Evolutionary conservation across 805 yeast species (phyloP), one percentile per base, ranked within the genome.

Genomic region (Cyberlindnera misumaiensis): DNA sequence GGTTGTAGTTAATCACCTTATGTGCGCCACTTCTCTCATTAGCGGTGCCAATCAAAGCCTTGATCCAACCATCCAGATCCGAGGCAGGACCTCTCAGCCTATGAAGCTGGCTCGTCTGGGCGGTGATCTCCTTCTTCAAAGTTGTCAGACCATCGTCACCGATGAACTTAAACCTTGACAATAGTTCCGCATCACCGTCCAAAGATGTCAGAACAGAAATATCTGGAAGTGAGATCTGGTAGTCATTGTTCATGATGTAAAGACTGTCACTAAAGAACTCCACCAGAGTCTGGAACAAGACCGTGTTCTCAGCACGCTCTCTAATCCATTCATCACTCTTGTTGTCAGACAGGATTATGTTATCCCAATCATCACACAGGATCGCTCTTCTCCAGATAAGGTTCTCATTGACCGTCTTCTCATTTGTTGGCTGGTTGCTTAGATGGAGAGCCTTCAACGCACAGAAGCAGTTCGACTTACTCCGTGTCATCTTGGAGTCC

Each of bases 341-440:
- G 35, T 56, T 59, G 39, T 65, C 59, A 5, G 62, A 51, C 26
- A 56, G 42, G 5, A 58, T 53, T 11, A 75, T 56, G 14, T 56
- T 51, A 6, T 53, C 43, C 81, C 84, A 76, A 45, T 74, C 67
- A 45, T 80, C 83, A 44, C 48, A 57, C 34, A 63, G 59, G 16
- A 83, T 58, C 33, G 81, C 64, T 44, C 88, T 64, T 46, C 73
- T 67, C 87, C 89, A 83, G 0, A 80, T 58, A 8, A 66, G 46
- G 8, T 60, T 57, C 32, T 60, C 65, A 33, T 59, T 59, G 17
- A 60, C 54, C 3, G 41, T 45, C 41, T 65, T 69, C 36, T 62
- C 60, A 11, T 47, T 38, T 12, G 51, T 41, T 7, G 52, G 41
- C 9, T 49, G 49, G 18, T 49, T 47, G 8, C 55, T 53, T 34